Conservation (phyloP, 1,284 basidiomycete species). For the Tetrapyrgos nigripes region DNA sequence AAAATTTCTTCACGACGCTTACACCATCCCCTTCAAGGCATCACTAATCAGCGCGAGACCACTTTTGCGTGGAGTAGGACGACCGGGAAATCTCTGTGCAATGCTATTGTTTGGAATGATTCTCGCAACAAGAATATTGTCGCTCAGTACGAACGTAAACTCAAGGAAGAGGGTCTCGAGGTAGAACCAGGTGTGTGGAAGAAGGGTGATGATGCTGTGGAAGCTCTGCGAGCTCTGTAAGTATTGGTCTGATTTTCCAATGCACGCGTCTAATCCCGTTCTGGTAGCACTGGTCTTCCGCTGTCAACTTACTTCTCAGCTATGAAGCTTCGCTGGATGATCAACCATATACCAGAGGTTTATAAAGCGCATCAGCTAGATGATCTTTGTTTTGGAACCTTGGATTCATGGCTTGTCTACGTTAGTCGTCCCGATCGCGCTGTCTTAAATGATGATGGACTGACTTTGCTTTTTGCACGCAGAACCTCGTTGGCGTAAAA, state of each 20-base stretch:
- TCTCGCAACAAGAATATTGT: conserved; percentile 90
- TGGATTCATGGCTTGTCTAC: conserved; percentile 96
- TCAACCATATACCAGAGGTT: conserved; percentile 86
- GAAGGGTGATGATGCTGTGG: conserved; percentile 72
- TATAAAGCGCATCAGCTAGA: conserved; percentile 82
- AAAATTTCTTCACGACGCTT: conserved; percentile 4
- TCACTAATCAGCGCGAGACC: conserved; percentile 98
- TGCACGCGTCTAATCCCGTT: conserved; percentile 17
- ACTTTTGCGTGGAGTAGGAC: conserved; percentile 92
- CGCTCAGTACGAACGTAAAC: conserved; percentile 77
- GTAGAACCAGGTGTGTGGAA: conserved; percentile 68
- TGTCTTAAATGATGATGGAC: conserved; percentile 3
- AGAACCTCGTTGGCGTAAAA: conserved; percentile 83
- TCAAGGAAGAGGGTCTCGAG: conserved; percentile 79
- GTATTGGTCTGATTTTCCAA: conserved; percentile 26
- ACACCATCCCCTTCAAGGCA: conserved; percentile 57
- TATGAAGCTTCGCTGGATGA: conserved; percentile 97
- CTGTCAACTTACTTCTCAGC: conserved; percentile 97
- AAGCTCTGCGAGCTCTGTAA: conserved; percentile 74
- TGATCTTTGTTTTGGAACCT: conserved; percentile 90
- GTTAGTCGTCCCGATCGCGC: conserved; percentile 50
- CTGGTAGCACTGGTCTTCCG: conserved; percentile 81
- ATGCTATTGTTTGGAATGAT: conserved; percentile 97
- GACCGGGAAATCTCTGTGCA: conserved; percentile 89
- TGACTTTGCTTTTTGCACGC: conserved; percentile 15